phyloP scores from a whole-genome alignment of 2,329 filamentous ascomycete genomes.

The Alternaria longipes region DNA sequence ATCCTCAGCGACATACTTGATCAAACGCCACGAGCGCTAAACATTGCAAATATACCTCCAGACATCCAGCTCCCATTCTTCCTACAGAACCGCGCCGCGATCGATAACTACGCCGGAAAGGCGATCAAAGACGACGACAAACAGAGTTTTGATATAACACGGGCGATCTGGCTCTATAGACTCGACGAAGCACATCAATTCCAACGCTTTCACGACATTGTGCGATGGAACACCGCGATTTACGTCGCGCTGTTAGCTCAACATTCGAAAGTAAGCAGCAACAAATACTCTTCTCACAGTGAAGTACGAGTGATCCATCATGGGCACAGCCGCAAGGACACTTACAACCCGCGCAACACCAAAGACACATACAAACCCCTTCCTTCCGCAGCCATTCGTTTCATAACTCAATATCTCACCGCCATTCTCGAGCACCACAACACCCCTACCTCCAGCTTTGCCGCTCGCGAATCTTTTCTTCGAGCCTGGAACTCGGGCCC shows the following conservation, averaged over 20 bases:
- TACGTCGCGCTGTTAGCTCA: constrained; percentile 28
- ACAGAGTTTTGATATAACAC: too few relatives aligned
- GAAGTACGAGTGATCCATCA: not conserved
- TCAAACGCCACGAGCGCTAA: constrained; percentile 8
- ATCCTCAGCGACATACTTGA: constrained; percentile 17
- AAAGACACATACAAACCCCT: not conserved
- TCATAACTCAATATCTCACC: constrained; percentile 28
- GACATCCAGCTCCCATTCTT: constrained; percentile 36
- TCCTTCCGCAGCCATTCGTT: constrained; percentile 15
- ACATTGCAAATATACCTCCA: constrained; percentile 25
- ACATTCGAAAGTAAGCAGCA: not conserved
- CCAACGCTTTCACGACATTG: constrained; percentile 32
- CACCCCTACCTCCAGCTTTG: constrained; percentile 16
- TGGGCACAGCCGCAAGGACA: not conserved
- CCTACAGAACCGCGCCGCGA: constrained; percentile 23
- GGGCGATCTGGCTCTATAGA: constrained; percentile 28
- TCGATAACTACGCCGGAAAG: constrained; percentile 9
- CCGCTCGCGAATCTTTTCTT: constrained; percentile 27
- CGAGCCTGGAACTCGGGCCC: constrained; percentile 19
- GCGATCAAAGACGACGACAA: not conserved
- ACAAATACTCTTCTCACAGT: too few relatives aligned
- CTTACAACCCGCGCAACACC: not conserved
- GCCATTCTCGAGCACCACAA: constrained; percentile 36
- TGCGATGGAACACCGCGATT: constrained; percentile 35
- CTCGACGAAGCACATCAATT: constrained; percentile 30